phyloP scores from a whole-genome alignment of 345 rosid species.

The Salix arbutifolia region DNA sequence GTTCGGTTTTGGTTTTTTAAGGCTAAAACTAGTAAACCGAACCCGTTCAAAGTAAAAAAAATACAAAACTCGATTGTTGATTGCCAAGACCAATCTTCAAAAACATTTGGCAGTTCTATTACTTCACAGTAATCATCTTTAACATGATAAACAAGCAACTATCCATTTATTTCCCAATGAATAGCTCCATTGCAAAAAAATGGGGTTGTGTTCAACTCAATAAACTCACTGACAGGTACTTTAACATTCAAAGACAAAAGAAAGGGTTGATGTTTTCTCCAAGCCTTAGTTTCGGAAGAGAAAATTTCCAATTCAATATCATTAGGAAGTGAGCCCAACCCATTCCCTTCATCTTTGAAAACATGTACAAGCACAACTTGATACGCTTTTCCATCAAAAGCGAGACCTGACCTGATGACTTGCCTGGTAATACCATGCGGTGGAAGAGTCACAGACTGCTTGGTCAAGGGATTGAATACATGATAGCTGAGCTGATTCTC shows the following conservation, averaged over 20 bases:
- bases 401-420: conserved; percentile 12
- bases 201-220: neutral
- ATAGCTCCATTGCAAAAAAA: conserved; percentile 17
- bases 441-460: conserved; percentile 1
- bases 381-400: conserved; percentile 1
- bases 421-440: neutral
- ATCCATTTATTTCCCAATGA: conserved; percentile 15
- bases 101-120: conserved; percentile 9
- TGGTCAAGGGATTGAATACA: conserved; percentile 11
- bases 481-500: neutral
- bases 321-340: neutral
- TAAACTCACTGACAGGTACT: neutral
- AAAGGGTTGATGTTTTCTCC: conserved; percentile 2
- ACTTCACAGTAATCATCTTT: neutral
- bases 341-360: neutral
- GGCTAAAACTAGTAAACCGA: too few relatives aligned
- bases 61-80: neutral
- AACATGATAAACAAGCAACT: conserved; percentile 12
- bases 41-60: too few relatives aligned
- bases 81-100: conserved; percentile 7
- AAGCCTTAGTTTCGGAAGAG: conserved; percentile 16
- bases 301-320: conserved; percentile 10
- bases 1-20: too few relatives aligned
- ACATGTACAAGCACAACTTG: conserved; percentile 13
- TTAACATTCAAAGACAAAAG: conserved; percentile 5